These are phyloP conservation scores for Zanthoxylum bungeanum DNA, from an alignment of 345 rosid species.

Conservation along the genomic window DNA sequence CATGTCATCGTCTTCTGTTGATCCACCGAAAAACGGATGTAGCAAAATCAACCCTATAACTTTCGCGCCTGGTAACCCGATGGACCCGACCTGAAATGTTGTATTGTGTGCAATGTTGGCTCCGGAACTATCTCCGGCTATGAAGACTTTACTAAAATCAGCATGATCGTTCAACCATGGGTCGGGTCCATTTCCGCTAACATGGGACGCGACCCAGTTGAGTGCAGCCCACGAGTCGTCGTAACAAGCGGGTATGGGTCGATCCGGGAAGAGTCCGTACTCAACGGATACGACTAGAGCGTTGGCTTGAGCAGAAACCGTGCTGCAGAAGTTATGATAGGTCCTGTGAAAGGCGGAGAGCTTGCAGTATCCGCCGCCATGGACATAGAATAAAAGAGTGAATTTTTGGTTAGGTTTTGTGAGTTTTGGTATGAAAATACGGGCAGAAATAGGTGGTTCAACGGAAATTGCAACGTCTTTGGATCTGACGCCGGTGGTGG, in stretches of 20 bases:
- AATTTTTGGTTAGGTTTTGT: conserved; percentile 17
- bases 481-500: conserved; percentile 18
- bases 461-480: conserved; percentile 32
- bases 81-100: conserved; percentile 28
- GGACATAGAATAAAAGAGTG: conserved; percentile 39
- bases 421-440: conserved; percentile 35
- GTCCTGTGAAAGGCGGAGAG: conserved; percentile 30
- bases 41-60: conserved; percentile 39
- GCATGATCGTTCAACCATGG: conserved; percentile 36
- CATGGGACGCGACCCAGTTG: conserved; percentile 41
- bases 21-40: conserved; percentile 50
- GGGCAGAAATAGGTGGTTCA: conserved; percentile 25
- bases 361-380: conserved; percentile 42
- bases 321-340: conserved; percentile 25
- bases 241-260: conserved; percentile 43
- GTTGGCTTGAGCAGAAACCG: conserved; percentile 23
- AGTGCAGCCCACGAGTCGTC: conserved; percentile 52
- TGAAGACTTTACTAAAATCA: conserved; percentile 22
- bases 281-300: conserved; percentile 34
- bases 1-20: conserved; percentile 35
- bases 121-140: conserved; percentile 43
- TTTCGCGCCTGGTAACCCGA: conserved; percentile 20
- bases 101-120: conserved; percentile 35
- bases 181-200: conserved; percentile 28
- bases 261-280: conserved; percentile 40